phyloP scores from a whole-genome alignment of 2,329 filamentous ascomycete genomes.

The Zasmidium angulare region DNA sequence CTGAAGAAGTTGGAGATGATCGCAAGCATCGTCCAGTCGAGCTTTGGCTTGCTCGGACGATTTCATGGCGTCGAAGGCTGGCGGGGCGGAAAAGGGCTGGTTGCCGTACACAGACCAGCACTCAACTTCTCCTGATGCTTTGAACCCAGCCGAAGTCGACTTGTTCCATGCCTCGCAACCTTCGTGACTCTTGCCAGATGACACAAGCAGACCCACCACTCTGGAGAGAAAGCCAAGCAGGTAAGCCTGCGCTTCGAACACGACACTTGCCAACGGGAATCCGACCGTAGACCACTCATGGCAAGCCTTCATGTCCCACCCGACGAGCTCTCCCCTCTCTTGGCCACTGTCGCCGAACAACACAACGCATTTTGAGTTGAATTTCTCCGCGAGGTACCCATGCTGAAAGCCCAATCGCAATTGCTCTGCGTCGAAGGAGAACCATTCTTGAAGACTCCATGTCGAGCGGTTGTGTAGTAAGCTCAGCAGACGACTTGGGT shows the following conservation, averaged over 20 bases:
- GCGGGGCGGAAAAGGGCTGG: not conserved
- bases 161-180: not conserved
- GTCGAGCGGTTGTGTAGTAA: constrained; percentile 13
- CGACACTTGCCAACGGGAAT: not conserved
- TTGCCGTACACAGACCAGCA: not conserved
- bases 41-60: not conserved
- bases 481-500: constrained; percentile 12
- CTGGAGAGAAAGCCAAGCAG: not conserved
- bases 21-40: not conserved
- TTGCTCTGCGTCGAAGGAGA: constrained; percentile 9
- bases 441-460: constrained; percentile 9
- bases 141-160: not conserved
- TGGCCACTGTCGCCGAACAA: not conserved
- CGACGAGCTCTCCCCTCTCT: not conserved
- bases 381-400: not conserved
- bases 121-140: not conserved
- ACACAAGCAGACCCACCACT: not conserved
- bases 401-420: not conserved
- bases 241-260: not conserved
- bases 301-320: not conserved
- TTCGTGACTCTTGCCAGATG: not conserved
- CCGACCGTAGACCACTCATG: not conserved
- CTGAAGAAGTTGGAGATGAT: not conserved
- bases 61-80: not conserved
- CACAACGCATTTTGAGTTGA: not conserved